Base-by-base conservation (phyloP, 257 asterid genomes). In the Fraxinus anomala region DNA sequence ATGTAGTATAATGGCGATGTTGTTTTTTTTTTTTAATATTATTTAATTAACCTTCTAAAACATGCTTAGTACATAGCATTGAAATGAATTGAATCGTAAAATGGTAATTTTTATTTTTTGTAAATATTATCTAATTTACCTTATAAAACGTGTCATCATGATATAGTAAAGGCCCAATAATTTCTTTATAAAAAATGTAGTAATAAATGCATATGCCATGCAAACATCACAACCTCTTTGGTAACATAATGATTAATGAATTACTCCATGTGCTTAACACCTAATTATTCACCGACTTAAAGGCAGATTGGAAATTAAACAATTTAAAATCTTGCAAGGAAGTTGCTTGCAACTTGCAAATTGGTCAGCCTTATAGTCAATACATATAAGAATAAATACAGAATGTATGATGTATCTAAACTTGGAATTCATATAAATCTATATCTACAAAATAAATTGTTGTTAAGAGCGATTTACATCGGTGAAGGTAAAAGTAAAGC, bases 221-320 rank as follows among this genome's bases (percentile, higher is more conserved):
- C 81, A 81, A 69, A 82, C 56, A 76, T 51, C 33, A 73, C 21
- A 37, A 12, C 51, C 16, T 42, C 3, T 12, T 16, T 2, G 49
- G 49, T 42, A 42, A 11, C 49, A 73, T 47, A 49, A 69, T 73
- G 76, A 81, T 87, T 82, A 61, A 80, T 81, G 82, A 59, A 80
- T 80, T 82, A 81, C 40, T 80, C 86, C 89, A 87, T 78, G 88
- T 87, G 91, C 84, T 77, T 83, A 68, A 79, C 79, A 83, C 85
- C 88, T 81, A 82, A 77, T 76, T 37, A 24, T 5, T 79, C 85
- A 75, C 79, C 75, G 68, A 3, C 63, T 71, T 40, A 37, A 44
- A 67, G 14, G 47, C n/a, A 59, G 68, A 76, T 54, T 72, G 54
- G 13, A 49, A 39, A 68, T 73, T 74, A 40, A 72, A 30, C 56